These are phyloP conservation scores for Linderina pennispora DNA, from an alignment of 192 early-diverging fungal species.

Conservation along the genomic window DNA sequence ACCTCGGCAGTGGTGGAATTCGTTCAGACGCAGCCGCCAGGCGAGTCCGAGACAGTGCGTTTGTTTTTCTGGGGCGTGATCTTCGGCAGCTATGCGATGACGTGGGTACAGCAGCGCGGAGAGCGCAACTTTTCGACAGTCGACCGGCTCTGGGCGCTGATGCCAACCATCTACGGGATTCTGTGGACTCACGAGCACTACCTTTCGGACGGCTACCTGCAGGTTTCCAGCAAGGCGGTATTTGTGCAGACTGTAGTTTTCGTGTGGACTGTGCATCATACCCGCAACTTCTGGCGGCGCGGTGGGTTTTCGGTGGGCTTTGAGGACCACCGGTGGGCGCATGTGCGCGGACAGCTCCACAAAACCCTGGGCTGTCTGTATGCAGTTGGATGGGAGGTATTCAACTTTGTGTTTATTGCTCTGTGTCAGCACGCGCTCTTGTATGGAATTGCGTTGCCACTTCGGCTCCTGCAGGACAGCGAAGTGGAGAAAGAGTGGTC, in stretches of 20 bases:
- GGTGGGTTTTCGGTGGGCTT: slow-evolving; percentile 62
- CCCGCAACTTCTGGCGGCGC: slow-evolving; percentile 72
- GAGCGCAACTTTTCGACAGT: slow-evolving; percentile 48
- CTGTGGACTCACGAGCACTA: slow-evolving; percentile 45
- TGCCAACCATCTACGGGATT: slow-evolving; percentile 56
- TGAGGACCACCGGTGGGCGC: slow-evolving; percentile 76
- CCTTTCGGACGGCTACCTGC: neutral
- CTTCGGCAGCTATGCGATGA: slow-evolving; percentile 6
- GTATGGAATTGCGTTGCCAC: slow-evolving; percentile 17
- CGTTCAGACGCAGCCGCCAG: too few relatives aligned
- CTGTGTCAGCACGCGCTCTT: slow-evolving; percentile 69
- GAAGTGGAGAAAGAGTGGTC: slow-evolving; percentile 20
- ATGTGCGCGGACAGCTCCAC: too few relatives aligned
- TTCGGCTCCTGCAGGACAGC: slow-evolving; percentile 1
- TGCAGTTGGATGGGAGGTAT: slow-evolving; percentile 51
- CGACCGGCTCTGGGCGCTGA: slow-evolving; percentile 74
- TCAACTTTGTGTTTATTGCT: slow-evolving; percentile 70
- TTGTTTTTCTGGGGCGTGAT: slow-evolving; percentile 22
- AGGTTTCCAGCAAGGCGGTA: slow-evolving; percentile 27
- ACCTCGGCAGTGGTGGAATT: too few relatives aligned
- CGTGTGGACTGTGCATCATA: slow-evolving; percentile 69
- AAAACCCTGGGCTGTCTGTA: too few relatives aligned
- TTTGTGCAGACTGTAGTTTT: slow-evolving; percentile 45
- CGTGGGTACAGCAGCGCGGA: slow-evolving; percentile 12
- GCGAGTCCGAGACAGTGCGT: slow-evolving; percentile 2